Base-by-base conservation (phyloP, 225 moss, liverwort and hornwort genomes). In the Asterella californica region DNA sequence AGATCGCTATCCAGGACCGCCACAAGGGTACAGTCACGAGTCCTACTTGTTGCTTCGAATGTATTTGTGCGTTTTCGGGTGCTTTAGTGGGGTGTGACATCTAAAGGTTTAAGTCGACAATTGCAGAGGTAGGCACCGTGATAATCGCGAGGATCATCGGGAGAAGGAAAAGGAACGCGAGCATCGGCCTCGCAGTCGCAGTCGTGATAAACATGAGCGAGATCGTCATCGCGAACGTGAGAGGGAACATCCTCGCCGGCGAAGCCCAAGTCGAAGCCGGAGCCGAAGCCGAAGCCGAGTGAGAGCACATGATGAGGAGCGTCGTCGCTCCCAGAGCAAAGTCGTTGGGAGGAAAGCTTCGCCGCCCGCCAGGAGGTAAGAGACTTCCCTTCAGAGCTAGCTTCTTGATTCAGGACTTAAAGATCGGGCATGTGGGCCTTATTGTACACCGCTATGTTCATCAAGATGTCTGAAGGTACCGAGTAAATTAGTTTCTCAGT, bases 201-300 rank as follows among this genome's bases (percentile, higher is more conserved):
- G 94, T 78, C 95, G 89, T 34, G 93, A 93, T 80, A 87, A 89
- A 76, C 86, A 88, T 69, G 92, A 96, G 81, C 87, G 91, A 62
- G 90, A 92, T 60, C 87, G 91, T 74, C 66, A 94, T 76, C 87
- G 92, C 37, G 95, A 95, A 77, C 74, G 84, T 22, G 95, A 96
- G 74, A 84, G 87, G 78, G 96, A 92, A 66, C 89, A 90, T 82
- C 91, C 90, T 60, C 87, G 92, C 72, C 88, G 88, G 34, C 90
- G 94, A 65, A 93, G 96, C 63, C 90, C 90, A 38, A 87, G 84
- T 81, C 90, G 88, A 73, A 94, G 94, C 79, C 63, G 87, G 10
- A 96, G 96, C 77, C 80, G 87, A 73, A 96, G 96, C 81, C 89
- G 84, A 32, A 91, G 94, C 79, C 89, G 88, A 62, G 93, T 90